phyloP scores from a whole-genome alignment of 2,329 filamentous ascomycete genomes.

The Penicillium sp. region DNA sequence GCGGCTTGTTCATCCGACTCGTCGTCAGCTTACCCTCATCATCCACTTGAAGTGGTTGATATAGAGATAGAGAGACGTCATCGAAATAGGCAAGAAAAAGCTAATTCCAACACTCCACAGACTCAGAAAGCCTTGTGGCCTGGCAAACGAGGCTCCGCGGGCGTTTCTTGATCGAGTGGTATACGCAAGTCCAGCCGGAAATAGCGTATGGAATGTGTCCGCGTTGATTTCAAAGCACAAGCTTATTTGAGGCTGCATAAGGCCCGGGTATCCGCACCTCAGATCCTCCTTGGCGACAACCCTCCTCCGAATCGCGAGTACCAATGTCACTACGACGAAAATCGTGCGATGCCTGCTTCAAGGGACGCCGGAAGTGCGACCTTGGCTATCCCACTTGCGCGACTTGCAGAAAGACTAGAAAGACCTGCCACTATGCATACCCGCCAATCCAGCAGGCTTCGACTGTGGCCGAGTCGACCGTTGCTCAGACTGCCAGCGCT shows the following conservation, averaged over 20 bases:
- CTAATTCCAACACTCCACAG: not conserved
- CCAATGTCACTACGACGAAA: slow-evolving; percentile 12
- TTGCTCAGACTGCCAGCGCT: not conserved
- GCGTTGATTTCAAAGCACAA: not conserved
- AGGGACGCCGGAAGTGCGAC: slow-evolving; percentile 10
- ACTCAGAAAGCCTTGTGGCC: not conserved
- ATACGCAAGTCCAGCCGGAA: not conserved
- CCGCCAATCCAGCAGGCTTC: not conserved
- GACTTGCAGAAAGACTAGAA: slow-evolving; percentile 6
- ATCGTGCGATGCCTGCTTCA: slow-evolving; percentile 12
- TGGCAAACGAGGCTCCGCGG: too few relatives aligned
- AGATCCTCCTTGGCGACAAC: not conserved
- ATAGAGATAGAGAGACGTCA: too few relatives aligned
- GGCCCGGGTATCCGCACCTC: not conserved
- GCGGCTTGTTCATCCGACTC: too few relatives aligned
- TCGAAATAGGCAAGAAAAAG: too few relatives aligned
- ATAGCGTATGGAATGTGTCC: not conserved
- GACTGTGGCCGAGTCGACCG: not conserved
- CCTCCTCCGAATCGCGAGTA: not conserved
- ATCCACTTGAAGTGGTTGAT: too few relatives aligned
- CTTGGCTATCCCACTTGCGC: slow-evolving; percentile 7
- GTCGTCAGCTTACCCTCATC: too few relatives aligned
- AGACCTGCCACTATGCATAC: slow-evolving; percentile 9
- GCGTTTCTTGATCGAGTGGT: too few relatives aligned
- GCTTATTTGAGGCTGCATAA: not conserved